Conservation (phyloP, 2,329 filamentous ascomycete species). For the Penicillium olsonii region DNA sequence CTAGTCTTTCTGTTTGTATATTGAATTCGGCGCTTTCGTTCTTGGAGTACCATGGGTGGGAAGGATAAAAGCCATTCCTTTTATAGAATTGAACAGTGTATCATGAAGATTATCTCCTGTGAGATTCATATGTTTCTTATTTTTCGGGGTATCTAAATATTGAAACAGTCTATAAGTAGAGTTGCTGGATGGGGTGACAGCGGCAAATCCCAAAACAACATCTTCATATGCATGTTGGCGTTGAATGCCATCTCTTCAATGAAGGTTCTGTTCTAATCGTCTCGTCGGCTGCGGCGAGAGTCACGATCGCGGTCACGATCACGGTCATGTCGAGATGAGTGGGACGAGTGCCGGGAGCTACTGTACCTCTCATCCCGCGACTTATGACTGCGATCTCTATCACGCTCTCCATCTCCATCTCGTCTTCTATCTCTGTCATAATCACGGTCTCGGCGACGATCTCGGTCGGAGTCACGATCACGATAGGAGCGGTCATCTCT, state of each 20-base stretch:
- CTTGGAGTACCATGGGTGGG: slow-evolving; percentile 24
- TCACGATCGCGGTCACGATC: slow-evolving; percentile 34
- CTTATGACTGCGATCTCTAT: slow-evolving; percentile 33
- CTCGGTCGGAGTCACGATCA: slow-evolving; percentile 29
- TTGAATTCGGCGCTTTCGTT: slow-evolving; percentile 26
- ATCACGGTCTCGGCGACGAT: slow-evolving; percentile 37
- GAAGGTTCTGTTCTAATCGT: slow-evolving; percentile 22
- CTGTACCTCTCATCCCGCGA: slow-evolving; percentile 35
- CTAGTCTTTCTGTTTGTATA: slow-evolving; percentile 23
- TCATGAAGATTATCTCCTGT: background rate
- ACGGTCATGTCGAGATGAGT: slow-evolving; percentile 32
- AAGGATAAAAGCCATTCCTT: slow-evolving; percentile 28
- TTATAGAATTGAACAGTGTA: slow-evolving; percentile 24
- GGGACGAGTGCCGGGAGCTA: slow-evolving; percentile 35
- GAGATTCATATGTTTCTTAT: slow-evolving; percentile 1
- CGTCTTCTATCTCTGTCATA: slow-evolving; percentile 23
- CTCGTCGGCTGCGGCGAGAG: slow-evolving; percentile 32
- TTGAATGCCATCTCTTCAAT: background rate
- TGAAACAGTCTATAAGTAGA: background rate
- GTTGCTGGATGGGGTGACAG: background rate
- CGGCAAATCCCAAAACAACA: slow-evolving; percentile 1
- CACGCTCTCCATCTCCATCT: slow-evolving; percentile 28
- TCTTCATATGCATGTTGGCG: slow-evolving; percentile 7
- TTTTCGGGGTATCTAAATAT: slow-evolving; percentile 24
- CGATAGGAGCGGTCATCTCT: slow-evolving; percentile 38